These are phyloP conservation scores for Trichoderma sp. DNA, from an alignment of 2,329 filamentous ascomycete species.

Conservation along the genomic window DNA sequence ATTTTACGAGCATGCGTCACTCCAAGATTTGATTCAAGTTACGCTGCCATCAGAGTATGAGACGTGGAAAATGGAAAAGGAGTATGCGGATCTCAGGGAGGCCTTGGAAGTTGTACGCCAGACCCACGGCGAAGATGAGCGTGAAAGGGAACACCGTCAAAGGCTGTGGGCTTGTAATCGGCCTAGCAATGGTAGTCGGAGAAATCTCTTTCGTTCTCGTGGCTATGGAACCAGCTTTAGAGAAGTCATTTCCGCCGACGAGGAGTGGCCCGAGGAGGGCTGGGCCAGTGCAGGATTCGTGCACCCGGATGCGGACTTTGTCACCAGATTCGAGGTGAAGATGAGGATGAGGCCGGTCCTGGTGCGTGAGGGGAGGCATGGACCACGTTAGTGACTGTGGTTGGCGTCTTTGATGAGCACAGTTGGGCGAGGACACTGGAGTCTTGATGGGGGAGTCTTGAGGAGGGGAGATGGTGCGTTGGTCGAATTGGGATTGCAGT, in stretches of 20 bases:
- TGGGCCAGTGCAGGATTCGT: not conserved
- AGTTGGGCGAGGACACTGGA: not conserved
- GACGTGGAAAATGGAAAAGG: not conserved
- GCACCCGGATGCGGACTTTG: not conserved
- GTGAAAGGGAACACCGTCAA: not conserved
- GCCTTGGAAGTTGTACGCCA: not conserved
- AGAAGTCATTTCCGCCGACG: slow-evolving; percentile 12
- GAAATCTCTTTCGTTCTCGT: not conserved
- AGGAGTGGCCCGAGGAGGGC: not conserved
- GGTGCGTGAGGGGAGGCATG: not conserved
- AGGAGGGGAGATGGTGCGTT: not conserved
- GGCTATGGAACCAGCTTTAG: not conserved
- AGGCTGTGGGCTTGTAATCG: too few relatives aligned
- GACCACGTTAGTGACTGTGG: not conserved
- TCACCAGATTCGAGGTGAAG: not conserved
- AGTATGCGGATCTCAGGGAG: not conserved
- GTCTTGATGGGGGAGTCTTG: not conserved
- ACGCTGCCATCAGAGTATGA: not conserved
- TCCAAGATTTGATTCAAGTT: not conserved
- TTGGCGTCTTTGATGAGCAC: not conserved
- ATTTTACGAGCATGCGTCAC: not conserved
- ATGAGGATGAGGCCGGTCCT: not conserved
- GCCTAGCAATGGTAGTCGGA: not conserved
- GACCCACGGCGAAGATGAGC: not conserved
- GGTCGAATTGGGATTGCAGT: not conserved